Conservation (phyloP, 768 basidiomycete genomes). For the Psilocybe cubensis region DNA sequence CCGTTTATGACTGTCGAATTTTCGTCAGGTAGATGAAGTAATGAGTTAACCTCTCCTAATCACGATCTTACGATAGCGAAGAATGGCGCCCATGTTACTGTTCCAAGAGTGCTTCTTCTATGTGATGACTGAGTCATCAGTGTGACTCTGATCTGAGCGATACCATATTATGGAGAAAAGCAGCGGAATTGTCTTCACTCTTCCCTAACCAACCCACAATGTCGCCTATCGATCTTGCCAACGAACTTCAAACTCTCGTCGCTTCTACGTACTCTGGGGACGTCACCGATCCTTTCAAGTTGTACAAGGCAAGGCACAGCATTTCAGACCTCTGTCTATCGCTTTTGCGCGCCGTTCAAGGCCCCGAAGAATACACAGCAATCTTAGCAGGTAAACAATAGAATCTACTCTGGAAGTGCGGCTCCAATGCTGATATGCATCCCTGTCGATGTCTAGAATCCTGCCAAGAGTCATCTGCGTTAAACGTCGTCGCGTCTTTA, state of each 20-base stretch:
- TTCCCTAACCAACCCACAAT: neutral
- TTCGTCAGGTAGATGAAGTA: too few species aligned
- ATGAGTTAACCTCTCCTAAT: too few species aligned
- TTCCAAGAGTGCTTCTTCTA: neutral
- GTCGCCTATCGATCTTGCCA: neutral
- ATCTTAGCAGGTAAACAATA: neutral
- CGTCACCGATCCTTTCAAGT: neutral
- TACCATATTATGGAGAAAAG: neutral
- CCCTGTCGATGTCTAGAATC: neutral
- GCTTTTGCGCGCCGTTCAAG: neutral
- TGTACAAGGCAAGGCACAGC: neutral
- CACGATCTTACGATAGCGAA: neutral
- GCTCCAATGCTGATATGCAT: neutral
- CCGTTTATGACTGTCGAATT: neutral
- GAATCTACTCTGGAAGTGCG: neutral
- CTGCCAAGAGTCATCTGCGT: conserved; percentile 2
- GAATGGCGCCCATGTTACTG: neutral
- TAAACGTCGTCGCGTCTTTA: neutral
- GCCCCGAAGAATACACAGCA: conserved; percentile 2
- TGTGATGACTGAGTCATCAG: neutral
- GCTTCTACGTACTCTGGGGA: neutral
- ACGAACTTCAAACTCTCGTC: neutral
- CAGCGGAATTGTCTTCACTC: neutral
- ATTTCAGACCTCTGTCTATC: conserved; percentile 1
- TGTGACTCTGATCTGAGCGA: neutral